Evolutionary conservation across 2,329 filamentous ascomycete genomes (phyloP).

Genomic region (Lomentospora prolificans): DNA sequence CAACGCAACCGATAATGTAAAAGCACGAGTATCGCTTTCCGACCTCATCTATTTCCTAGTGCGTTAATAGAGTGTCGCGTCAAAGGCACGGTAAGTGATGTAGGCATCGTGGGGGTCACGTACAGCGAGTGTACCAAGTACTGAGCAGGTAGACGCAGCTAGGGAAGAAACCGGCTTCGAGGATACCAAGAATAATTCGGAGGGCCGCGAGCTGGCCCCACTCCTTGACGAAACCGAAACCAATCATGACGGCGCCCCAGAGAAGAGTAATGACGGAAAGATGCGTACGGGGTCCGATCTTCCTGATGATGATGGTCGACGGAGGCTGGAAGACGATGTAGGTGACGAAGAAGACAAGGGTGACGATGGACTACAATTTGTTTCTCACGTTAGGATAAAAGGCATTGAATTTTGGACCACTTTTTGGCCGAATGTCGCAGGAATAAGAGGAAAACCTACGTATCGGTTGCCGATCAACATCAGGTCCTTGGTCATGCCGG

Average conservation of each 20-base stretch:
- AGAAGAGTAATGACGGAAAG: slow-evolving; percentile 42
- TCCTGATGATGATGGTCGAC: slow-evolving; percentile 58
- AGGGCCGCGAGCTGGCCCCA: slow-evolving; percentile 44
- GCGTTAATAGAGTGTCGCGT: background rate
- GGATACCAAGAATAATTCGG: slow-evolving; percentile 49
- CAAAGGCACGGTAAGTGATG: background rate
- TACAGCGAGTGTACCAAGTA: slow-evolving; percentile 62
- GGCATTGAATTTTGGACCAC: too few species aligned
- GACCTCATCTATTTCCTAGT: slow-evolving; percentile 43
- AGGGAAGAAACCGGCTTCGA: slow-evolving; percentile 65
- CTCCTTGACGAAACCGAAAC: slow-evolving; percentile 51
- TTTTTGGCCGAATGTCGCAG: too few species aligned
- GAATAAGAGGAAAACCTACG: too few species aligned
- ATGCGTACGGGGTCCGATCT: slow-evolving; percentile 52
- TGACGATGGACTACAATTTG: slow-evolving; percentile 36
- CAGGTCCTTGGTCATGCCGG: slow-evolving; percentile 47
- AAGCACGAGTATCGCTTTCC: slow-evolving; percentile 61
- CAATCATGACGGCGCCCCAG: slow-evolving; percentile 55
- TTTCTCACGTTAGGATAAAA: too few species aligned
- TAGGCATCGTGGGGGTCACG: slow-evolving; percentile 16
- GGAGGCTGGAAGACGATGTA: slow-evolving; percentile 65
- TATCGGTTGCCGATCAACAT: slow-evolving; percentile 35
- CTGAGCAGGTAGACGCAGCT: slow-evolving; percentile 62
- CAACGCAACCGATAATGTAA: slow-evolving; percentile 58
- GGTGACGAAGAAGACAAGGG: slow-evolving; percentile 64